Conservation (phyloP, 257 asterid genomes). For the Solanum pennellii region DNA sequence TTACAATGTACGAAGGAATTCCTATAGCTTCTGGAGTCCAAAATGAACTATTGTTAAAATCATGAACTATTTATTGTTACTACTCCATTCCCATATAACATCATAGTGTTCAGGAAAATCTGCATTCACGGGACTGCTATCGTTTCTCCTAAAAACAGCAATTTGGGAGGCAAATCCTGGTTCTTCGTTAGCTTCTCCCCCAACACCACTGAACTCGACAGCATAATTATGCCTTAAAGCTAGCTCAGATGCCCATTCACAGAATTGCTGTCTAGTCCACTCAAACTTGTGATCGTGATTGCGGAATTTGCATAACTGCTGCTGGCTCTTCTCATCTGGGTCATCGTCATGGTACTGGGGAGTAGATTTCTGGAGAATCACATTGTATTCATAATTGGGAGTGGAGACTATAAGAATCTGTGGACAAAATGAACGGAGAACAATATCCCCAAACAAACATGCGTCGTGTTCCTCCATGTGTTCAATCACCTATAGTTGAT, state of each 20-base stretch:
- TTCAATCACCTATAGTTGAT: slow-evolving; percentile 63
- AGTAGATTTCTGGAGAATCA: slow-evolving; percentile 64
- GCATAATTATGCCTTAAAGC: slow-evolving; percentile 43
- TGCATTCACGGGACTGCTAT: not conserved
- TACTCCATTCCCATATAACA: slow-evolving; percentile 66
- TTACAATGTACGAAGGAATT: not conserved
- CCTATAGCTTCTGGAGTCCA: not conserved
- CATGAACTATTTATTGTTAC: not conserved
- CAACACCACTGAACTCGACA: slow-evolving; percentile 81
- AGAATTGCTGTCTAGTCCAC: slow-evolving; percentile 83
- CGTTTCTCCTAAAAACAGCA: slow-evolving; percentile 61
- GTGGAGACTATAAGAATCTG: slow-evolving; percentile 74
- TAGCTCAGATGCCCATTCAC: slow-evolving; percentile 65
- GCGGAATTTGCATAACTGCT: slow-evolving; percentile 53
- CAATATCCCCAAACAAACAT: slow-evolving; percentile 59
- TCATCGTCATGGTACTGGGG: slow-evolving; percentile 53
- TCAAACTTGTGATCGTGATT: slow-evolving; percentile 94
- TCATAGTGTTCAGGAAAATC: slow-evolving; percentile 21
- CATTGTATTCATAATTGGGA: slow-evolving; percentile 88
- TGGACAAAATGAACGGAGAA: slow-evolving; percentile 57
- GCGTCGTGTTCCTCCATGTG: slow-evolving; percentile 96
- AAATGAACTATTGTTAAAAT: too few species aligned
- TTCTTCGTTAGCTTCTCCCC: slow-evolving; percentile 57
- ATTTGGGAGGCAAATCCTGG: slow-evolving; percentile 96
- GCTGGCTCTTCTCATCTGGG: slow-evolving; percentile 47